Base-by-base conservation (phyloP, 257 asterid species). In the Plantago ovata region DNA sequence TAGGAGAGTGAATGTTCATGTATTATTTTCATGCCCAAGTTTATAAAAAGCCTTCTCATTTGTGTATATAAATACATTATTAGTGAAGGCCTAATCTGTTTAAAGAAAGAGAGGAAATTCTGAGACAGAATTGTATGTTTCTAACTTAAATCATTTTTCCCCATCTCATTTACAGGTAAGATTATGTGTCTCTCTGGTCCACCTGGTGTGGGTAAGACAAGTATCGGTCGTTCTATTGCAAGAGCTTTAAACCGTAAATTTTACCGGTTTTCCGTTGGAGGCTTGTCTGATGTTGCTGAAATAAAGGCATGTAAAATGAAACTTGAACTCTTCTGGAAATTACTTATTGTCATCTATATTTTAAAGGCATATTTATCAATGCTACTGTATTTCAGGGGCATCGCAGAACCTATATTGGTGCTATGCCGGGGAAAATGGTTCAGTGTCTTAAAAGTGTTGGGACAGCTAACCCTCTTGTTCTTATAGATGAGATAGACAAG, bases 371-470 rank as follows among this genome's bases (percentile, higher is more conserved):
- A 38, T 21, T 55, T 33, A 61, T 65, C 72, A 43, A 78, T 59
- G 39, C 53, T 70, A 58, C 61, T 45, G 51, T 61, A 18, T 61
- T 24, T 55, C 71, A 93, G 99, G 99, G 99, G 65, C 99, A 89
- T 72, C 97, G 99, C 48, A 86, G 97, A 50, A 93, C 99, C 69
- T 93, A 93, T 72, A 93, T 93, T 63, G 99, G 99, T 67, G 99
- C 99, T 71, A 93, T 93, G 99, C 99, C 99, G 7, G 99, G 99
- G 77, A 93, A 93, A 88, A 86, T 89, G 86, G 99, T 93, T 68
- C 99, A 93, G 60, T 93, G 99, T 68, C 73, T 93, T 59, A 93
- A 93, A 75, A 86, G 79, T 73, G 97, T 93, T 62, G 99, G 91
- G 72, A 93, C 96, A 47, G 81, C 99, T 53, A 93, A 93, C 74